These are phyloP conservation scores for Pythium guiyangense DNA, from an alignment of 352 stramenopile genomes.

Conservation along the genomic window DNA sequence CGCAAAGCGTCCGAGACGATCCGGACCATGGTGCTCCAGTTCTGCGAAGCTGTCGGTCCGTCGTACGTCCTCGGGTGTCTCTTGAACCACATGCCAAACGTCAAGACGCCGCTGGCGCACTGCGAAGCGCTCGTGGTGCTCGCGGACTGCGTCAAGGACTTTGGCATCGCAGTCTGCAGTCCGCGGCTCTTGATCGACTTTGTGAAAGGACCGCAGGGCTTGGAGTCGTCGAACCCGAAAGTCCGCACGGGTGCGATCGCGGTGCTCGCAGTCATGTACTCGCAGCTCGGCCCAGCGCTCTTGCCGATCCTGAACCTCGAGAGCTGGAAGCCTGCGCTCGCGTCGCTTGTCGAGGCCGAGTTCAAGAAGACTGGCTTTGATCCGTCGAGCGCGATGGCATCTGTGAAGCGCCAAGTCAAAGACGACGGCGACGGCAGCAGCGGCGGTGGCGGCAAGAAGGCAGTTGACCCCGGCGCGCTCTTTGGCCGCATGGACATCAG, in stretches of 20 bases:
- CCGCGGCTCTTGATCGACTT: constrained; percentile 72
- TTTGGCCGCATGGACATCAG: constrained; percentile 81
- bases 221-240: constrained; percentile 82
- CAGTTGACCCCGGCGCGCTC: constrained; percentile 40
- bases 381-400: constrained; percentile 43
- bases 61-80: constrained; percentile 75
- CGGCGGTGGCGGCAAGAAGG: constrained; percentile 15
- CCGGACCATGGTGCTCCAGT: constrained; percentile 63
- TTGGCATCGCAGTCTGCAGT: constrained; percentile 67
- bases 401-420: constrained; percentile 67
- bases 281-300: constrained; percentile 73
- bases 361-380: constrained; percentile 84
- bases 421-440: constrained; percentile 42
- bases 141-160: constrained; percentile 69
- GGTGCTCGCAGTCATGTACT: constrained; percentile 78
- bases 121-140: constrained; percentile 64
- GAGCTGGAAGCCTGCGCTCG: constrained; percentile 80
- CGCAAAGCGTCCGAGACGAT: constrained; percentile 71
- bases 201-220: constrained; percentile 58
- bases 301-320: constrained; percentile 78
- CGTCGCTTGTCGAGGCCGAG: constrained; percentile 66
- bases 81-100: constrained; percentile 66
- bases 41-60: constrained; percentile 72
- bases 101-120: constrained; percentile 77
- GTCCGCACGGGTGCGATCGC: constrained; percentile 60